phyloP scores from a whole-genome alignment of 352 stramenopile genomes.

The Phytopythium cucurbitacearum region DNA sequence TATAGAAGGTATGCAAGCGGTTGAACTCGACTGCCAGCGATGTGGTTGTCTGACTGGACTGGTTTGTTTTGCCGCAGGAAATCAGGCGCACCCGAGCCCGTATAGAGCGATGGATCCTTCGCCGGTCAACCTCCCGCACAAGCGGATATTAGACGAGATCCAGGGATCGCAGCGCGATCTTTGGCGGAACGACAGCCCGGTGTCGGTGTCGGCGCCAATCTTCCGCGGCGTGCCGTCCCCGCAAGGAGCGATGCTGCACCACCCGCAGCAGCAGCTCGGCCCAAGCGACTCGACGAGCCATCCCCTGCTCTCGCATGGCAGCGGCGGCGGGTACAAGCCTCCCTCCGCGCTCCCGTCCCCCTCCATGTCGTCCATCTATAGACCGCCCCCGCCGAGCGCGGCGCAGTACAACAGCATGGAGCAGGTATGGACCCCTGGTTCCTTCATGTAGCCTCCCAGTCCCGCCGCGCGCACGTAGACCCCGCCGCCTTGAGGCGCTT shows the following conservation, averaged over 20 bases:
- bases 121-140: conserved; percentile 44
- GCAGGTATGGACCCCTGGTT: conserved; percentile 41
- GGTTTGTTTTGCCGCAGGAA: background rate
- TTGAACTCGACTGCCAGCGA: too few species aligned
- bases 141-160: conserved; percentile 51
- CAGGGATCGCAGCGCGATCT: conserved; percentile 45
- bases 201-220: conserved; percentile 57
- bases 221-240: conserved; percentile 29
- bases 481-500: conserved; percentile 21
- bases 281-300: conserved; percentile 21
- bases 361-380: conserved; percentile 23
- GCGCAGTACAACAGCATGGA: conserved; percentile 55
- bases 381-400: conserved; percentile 30
- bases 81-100: conserved; percentile 20
- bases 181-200: conserved; percentile 62
- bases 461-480: conserved; percentile 20
- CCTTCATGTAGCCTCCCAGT: conserved; percentile 14
- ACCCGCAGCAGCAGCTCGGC: conserved; percentile 20
- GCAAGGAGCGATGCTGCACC: conserved; percentile 13
- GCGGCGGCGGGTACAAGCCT: conserved; percentile 26
- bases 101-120: conserved; percentile 17
- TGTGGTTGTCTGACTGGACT: too few species aligned
- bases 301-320: conserved; percentile 6
- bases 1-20: conserved; percentile 8
- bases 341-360: conserved; percentile 18